These are phyloP conservation scores for Sphagnum magellanicum DNA, from an alignment of 228 moss, liverwort and hornwort species.

Conservation along the genomic window DNA sequence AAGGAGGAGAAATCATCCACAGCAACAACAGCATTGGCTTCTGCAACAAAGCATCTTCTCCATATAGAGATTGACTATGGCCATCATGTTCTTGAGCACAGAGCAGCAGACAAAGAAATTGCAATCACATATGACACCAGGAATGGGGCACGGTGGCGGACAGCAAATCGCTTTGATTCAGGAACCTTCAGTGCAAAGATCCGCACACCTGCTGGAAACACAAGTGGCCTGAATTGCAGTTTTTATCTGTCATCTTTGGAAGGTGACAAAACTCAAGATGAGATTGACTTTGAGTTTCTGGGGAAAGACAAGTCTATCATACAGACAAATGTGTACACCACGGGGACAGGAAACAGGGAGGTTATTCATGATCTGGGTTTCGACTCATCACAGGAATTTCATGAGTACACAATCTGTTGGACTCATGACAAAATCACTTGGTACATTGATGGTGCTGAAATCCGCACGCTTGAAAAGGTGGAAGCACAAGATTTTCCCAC, in stretches of 20 bases:
- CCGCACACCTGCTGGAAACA: conserved; percentile 42
- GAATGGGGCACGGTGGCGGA: conserved; percentile 64
- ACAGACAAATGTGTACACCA: conserved; percentile 38
- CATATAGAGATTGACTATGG: conserved; percentile 22
- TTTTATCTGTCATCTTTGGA: conserved; percentile 74
- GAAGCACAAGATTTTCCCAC: conserved; percentile 25
- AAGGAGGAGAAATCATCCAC: no score
- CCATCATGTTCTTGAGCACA: conserved; percentile 34
- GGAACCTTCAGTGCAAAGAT: conserved; percentile 49
- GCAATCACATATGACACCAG: conserved; percentile 45
- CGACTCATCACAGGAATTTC: conserved; percentile 49
- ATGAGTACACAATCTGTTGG: conserved; percentile 60
- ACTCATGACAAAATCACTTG: conserved; percentile 28
- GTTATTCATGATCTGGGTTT: conserved; percentile 47
- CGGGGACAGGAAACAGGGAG: conserved; percentile 55
- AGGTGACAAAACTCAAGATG: conserved; percentile 59
- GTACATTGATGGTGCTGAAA: conserved; percentile 42
- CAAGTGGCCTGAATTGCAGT: conserved; percentile 61
- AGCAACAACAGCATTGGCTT: not conserved
- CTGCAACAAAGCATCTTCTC: conserved; percentile 4
- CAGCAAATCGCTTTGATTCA: conserved; percentile 38
- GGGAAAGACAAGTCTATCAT: conserved; percentile 57
- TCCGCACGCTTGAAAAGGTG: conserved; percentile 27
- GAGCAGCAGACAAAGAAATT: conserved; percentile 31
- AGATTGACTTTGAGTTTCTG: conserved; percentile 81